Evolutionary conservation across 169 alveolate species (phyloP).

Genomic region (Theileria sp.): DNA sequence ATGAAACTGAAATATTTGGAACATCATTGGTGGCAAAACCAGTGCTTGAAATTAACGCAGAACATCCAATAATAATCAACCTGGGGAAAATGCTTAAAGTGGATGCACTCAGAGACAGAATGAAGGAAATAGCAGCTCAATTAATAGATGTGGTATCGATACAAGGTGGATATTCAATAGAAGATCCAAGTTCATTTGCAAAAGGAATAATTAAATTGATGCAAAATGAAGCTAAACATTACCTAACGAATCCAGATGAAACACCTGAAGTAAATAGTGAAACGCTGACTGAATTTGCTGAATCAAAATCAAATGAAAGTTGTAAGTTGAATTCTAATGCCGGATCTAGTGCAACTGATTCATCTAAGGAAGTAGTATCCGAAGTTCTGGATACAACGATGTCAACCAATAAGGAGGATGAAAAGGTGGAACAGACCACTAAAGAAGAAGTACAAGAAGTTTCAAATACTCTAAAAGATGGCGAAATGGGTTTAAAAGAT

Average conservation of each 20-base stretch:
- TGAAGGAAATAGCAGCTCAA: constrained; percentile 76
- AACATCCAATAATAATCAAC: constrained; percentile 90
- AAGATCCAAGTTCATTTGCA: constrained; percentile 81
- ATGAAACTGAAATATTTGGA: constrained; percentile 80
- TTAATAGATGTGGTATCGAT: constrained; percentile 76
- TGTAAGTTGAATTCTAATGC: background rate
- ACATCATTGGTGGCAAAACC: constrained; percentile 90
- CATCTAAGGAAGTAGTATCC: background rate
- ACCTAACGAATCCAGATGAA: background rate
- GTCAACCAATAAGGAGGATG: background rate
- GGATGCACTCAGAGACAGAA: constrained; percentile 65
- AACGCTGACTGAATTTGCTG: background rate
- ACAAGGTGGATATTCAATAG: constrained; percentile 81
- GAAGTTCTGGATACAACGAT: background rate
- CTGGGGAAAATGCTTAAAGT: constrained; percentile 76
- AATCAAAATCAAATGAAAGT: background rate
- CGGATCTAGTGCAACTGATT: background rate
- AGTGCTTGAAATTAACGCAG: constrained; percentile 90
- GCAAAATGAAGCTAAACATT: constrained; percentile 75
- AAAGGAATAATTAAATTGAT: constrained; percentile 73
- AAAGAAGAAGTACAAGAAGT: background rate
- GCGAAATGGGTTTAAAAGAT: background rate
- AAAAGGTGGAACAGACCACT: background rate
- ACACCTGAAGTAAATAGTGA: background rate
- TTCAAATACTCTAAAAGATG: background rate